Evolutionary conservation across 2,329 filamentous ascomycete species (phyloP).

Genomic region (Tympanopsis confertula): DNA sequence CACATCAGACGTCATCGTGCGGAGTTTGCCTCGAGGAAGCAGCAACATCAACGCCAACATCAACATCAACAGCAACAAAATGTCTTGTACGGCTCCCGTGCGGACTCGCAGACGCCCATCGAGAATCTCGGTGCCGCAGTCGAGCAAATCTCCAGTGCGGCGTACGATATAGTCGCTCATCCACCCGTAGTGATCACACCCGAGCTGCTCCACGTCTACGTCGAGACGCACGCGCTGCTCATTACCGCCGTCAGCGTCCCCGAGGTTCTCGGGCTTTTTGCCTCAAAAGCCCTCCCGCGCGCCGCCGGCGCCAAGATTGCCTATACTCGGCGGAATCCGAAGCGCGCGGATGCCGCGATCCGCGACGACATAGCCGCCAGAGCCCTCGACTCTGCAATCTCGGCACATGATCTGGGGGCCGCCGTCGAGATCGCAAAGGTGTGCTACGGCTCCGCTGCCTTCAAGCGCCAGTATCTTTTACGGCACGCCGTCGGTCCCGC

Average conservation of each 20-base stretch:
- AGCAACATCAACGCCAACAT: not conserved
- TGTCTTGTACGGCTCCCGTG: no score
- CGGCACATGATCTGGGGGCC: conserved; percentile 64
- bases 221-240: conserved; percentile 64
- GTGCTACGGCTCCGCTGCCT: conserved; percentile 56
- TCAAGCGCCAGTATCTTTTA: conserved; percentile 54
- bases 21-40: not conserved
- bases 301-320: conserved; percentile 44
- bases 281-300: conserved; percentile 64
- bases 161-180: conserved; percentile 62
- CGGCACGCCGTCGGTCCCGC: conserved; percentile 50
- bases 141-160: conserved; percentile 41
- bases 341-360: conserved; percentile 60
- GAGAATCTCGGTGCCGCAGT: conserved; percentile 25
- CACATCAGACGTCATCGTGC: conserved; percentile 13
- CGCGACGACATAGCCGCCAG: conserved; percentile 56
- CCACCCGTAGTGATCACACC: conserved; percentile 72
- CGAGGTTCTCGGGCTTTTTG: conserved; percentile 69
- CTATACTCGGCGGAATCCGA: conserved; percentile 55
- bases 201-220: conserved; percentile 60
- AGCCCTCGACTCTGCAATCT: conserved; percentile 71
- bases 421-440: conserved; percentile 66
- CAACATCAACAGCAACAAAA: not conserved
- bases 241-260: conserved; percentile 67
- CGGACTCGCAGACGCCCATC: no score